These are phyloP conservation scores for Eucalyptus rudis DNA, from an alignment of 345 rosid genomes.

Conservation along the genomic window DNA sequence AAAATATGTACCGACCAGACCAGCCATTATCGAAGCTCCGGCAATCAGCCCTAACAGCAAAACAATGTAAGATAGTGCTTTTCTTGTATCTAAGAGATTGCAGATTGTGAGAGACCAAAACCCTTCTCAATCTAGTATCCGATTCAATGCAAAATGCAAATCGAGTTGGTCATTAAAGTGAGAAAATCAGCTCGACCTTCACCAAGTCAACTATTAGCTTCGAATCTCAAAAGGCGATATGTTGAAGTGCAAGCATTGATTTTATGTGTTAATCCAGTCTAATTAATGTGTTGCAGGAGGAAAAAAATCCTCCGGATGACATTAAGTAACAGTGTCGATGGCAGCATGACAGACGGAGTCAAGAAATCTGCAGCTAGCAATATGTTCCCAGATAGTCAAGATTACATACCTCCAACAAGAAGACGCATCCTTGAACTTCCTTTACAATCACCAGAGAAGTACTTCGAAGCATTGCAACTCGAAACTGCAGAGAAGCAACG, in stretches of 20 bases:
- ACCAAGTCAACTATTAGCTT: neutral
- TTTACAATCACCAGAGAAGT: conserved; percentile 29
- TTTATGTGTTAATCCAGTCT: neutral
- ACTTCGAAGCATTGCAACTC: conserved; percentile 30
- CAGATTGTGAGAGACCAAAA: neutral
- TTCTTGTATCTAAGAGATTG: neutral
- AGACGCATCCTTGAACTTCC: conserved; percentile 21
- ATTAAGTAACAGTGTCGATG: neutral
- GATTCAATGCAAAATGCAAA: neutral
- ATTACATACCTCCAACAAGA: conserved; percentile 62
- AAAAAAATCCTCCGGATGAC: neutral
- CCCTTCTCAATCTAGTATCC: neutral
- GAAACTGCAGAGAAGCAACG: neutral
- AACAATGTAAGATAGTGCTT: neutral
- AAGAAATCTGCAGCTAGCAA: neutral
- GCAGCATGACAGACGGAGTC: neutral
- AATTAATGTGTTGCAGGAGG: neutral
- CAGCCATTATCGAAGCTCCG: conserved; percentile 43
- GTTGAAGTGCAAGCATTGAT: neutral
- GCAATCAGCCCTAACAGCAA: conserved; percentile 35
- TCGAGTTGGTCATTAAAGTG: neutral
- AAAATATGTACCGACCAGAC: conserved; percentile 28
- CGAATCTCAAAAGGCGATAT: neutral
- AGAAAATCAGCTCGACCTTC: neutral
- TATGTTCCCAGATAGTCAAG: neutral